Conservation (phyloP, 2,329 filamentous ascomycete species). For the Penicillium sp. region DNA sequence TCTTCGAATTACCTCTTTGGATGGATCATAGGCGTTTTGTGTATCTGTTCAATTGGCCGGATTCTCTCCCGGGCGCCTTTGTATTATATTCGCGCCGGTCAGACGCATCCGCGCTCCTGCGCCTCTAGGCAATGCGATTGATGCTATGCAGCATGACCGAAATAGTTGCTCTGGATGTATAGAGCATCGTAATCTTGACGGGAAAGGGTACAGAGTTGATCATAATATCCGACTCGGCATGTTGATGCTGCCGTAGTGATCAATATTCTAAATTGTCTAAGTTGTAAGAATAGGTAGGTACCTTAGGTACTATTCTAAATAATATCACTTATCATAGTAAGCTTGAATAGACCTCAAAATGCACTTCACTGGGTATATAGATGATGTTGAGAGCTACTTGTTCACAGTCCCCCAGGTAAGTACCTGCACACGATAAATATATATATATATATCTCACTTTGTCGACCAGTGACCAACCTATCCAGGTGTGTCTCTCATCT, state of each 20-base stretch:
- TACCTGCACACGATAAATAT: too few relatives aligned
- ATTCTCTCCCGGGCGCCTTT: background rate
- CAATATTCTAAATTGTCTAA: background rate
- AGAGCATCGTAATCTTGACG: background rate
- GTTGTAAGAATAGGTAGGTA: background rate
- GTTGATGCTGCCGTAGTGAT: background rate
- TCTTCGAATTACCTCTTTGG: constrained; percentile 2
- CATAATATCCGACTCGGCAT: background rate
- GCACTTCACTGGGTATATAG: too few relatives aligned
- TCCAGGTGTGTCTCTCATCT: too few relatives aligned
- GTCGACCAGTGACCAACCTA: too few relatives aligned
- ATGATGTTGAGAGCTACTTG: too few relatives aligned
- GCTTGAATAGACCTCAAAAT: too few relatives aligned
- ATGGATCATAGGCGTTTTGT: background rate
- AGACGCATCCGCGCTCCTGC: background rate
- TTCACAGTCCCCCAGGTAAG: too few relatives aligned
- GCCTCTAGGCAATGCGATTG: background rate
- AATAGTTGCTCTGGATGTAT: background rate
- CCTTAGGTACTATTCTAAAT: too few relatives aligned
- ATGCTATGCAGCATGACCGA: background rate
- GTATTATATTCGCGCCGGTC: background rate
- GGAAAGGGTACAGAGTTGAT: background rate
- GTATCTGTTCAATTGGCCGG: background rate
- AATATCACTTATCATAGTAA: too few relatives aligned
- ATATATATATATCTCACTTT: too few relatives aligned